Evolutionary conservation across 2,329 filamentous ascomycete species (phyloP).

Genomic region (Stachybotrys elegans): DNA sequence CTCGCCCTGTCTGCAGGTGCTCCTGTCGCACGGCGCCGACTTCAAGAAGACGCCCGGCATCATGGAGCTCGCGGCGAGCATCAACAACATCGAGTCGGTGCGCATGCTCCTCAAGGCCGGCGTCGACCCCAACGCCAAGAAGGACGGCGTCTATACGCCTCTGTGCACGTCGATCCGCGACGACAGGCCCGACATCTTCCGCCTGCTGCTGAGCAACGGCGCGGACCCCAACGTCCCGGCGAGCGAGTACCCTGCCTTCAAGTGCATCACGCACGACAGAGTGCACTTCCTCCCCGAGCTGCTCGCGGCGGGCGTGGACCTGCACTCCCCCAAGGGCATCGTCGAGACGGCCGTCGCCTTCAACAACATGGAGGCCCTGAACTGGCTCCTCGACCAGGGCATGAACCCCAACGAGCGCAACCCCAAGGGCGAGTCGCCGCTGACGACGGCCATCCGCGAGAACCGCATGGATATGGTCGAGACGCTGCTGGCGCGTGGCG

Average conservation of each 20-base stretch:
- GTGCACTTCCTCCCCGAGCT: constrained; percentile 55
- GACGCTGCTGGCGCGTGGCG: constrained; percentile 51
- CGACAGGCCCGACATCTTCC: constrained; percentile 56
- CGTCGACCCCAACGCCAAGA: constrained; percentile 56
- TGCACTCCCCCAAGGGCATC: constrained; percentile 58
- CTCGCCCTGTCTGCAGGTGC: constrained; percentile 50
- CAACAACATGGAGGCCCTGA: constrained; percentile 56
- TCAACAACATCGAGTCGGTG: constrained; percentile 60
- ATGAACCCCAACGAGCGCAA: constrained; percentile 56
- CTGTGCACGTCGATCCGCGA: constrained; percentile 65
- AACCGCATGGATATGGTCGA: constrained; percentile 56
- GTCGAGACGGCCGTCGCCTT: constrained; percentile 58
- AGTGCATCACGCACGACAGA: constrained; percentile 62
- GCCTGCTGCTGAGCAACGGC: constrained; percentile 49
- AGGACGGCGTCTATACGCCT: constrained; percentile 63
- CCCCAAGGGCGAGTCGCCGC: constrained; percentile 52
- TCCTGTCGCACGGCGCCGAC: constrained; percentile 56
- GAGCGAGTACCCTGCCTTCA: constrained; percentile 62
- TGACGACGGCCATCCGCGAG: constrained; percentile 62
- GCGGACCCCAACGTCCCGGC: constrained; percentile 60
- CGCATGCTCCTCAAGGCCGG: constrained; percentile 51
- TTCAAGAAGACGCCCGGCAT: constrained; percentile 55
- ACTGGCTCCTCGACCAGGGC: constrained; percentile 55
- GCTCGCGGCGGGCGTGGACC: constrained; percentile 54
- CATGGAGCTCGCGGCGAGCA: constrained; percentile 58